Evolutionary conservation across 257 asterid genomes (phyloP).

Genomic region (Osmanthus fragrans): DNA sequence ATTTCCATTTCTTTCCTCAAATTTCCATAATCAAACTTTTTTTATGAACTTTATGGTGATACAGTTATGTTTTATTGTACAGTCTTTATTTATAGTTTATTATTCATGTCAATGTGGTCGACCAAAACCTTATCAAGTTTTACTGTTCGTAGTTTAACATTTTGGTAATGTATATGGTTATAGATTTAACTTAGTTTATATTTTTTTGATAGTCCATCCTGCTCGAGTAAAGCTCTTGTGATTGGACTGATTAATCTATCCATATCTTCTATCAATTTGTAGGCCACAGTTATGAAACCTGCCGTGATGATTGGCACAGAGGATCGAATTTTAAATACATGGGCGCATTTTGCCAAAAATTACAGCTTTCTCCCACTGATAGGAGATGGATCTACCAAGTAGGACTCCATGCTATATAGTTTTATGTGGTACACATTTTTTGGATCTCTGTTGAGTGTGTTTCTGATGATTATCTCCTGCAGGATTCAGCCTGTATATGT

Average conservation of each 20-base stretch:
- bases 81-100: constrained; percentile 7
- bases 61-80: neutral
- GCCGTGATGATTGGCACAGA: constrained; percentile 97
- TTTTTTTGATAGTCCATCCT: constrained; percentile 3
- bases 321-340: constrained; percentile 82
- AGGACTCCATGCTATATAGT: constrained; percentile 27
- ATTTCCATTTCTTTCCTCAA: neutral
- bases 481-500: constrained; percentile 97
- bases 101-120: constrained; percentile 9
- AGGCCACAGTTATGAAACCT: constrained; percentile 94
- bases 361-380: constrained; percentile 84
- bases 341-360: constrained; percentile 90
- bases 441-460: constrained; percentile 3
- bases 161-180: neutral
- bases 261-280: constrained; percentile 26
- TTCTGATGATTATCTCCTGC: constrained; percentile 35
- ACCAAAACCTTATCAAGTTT: neutral
- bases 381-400: constrained; percentile 95
- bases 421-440: neutral
- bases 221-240: constrained; percentile 10
- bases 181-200: neutral
- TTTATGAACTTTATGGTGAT: neutral
- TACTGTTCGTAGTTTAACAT: neutral
- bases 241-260: constrained; percentile 24
- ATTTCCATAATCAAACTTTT: neutral